Evolutionary conservation across 164 flowering plant species (phyloP), one percentile per base, ranked within the genome.

Genomic region (Liriodendron chinense): DNA sequence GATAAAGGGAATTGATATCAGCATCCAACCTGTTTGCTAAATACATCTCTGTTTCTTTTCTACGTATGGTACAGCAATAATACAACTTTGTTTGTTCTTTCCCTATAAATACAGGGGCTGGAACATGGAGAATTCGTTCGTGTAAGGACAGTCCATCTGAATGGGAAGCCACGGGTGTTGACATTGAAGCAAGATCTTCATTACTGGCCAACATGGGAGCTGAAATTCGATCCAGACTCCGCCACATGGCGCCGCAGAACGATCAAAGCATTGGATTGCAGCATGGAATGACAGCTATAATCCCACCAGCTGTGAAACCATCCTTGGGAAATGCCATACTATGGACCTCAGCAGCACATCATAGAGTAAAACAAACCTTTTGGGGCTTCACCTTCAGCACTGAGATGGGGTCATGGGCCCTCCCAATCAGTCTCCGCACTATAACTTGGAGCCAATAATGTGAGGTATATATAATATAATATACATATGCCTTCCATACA

Each of bases 181-280:
- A 89, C 97, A 23, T 68, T 94, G 71, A 94, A 92, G 88, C 98
- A 94, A 80, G 98, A 94, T 83, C 82, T 94, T 80, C 98, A 91
- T 74, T 94, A 94, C 80, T 94, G 98, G 98, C 91, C 97, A 59
- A 93, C 94, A 21, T 93, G 98, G 98, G 98, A 93, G 78, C 81
- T 94, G 69, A 86, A 85, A 68, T 94, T 92, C 69, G 91, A 94
- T 71, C 87, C 92, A 2, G 87, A 86, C 22, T 81, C 90, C 48
- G 92, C 94, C 24, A 80, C 84, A 61, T 94, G 98, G 98, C 88
- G 89, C 9, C 87, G 97, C 0, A 75, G 75, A 43, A 89, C 78
- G 2, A 88, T 94, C 76, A 94, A 91, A 70, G 75, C 89, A 57
- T 75, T 90, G 47, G 85, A 84, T 72, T 65, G 77, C 71, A 56